Evolutionary conservation across 306 rosid genomes (phyloP), one percentile per base, ranked within the genome.

Genomic region (Vigna radiata): DNA sequence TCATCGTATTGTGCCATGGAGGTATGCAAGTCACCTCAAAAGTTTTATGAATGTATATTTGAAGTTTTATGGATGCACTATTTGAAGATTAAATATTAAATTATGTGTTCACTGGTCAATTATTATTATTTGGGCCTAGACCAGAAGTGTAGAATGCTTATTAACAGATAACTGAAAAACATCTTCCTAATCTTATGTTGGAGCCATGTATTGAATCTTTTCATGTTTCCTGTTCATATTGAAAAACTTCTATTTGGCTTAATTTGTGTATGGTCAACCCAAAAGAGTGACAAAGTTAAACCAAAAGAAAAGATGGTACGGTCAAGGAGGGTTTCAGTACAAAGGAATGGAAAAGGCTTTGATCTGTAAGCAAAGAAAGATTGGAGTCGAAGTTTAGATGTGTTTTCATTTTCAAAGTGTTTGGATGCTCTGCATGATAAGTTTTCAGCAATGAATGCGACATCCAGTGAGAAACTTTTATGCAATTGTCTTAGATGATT

Each of bases 1-100:
- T 74, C 70, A 87, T 94, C 68, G 92, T 94, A 72, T 89, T 92
- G 75, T 94, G 95, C 81, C 97, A 94, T 80, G 95, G 97, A 84
- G 97, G 98, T 90, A 91, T 68, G 53, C 58, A 25, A 25, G 19
- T 58, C 4, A 21, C 68, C 79, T 64, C n/a, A 47, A 6, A 39
- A 15, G 43, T 63, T 44, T 70, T 76, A 58, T 61, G 47, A 49
- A 68, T 70, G 52, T 14, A 19, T 55, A 47, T 70, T 61, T 70
- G 77, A 64, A 39, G 18, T 25, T 25, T 25, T 25, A 25, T 25
- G 3, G 27, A 25, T 25, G 27, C 27, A 25, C 4, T 25, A 25
- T 25, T 25, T 70, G 77, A 64, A 39, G 18, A 55, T 75, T 63
- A 36, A 15, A 77, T 13, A 9, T 48, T 63, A 56, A 48, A 74